Percentiles rank a stretch among this genome's conserved stretches.
Evolutionary conservation across 2,329 filamentous ascomycete genomes (phyloP).

Genomic region (Atkinsonella hypoxylon): DNA sequence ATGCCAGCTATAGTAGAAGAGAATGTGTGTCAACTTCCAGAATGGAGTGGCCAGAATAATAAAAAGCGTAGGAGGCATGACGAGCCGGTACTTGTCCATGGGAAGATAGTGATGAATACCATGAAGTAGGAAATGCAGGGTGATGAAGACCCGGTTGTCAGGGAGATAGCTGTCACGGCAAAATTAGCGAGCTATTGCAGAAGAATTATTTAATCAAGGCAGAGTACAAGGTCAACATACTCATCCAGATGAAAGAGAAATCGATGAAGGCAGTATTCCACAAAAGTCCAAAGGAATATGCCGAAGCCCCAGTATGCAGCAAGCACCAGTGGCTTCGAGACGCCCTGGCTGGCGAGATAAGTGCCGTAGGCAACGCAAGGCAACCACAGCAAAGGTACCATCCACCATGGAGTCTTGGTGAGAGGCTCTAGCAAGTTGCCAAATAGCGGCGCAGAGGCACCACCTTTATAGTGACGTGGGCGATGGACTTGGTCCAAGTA

Average conservation of each 20-base stretch:
- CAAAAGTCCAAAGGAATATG: slow-evolving; percentile 70
- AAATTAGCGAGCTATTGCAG: no score
- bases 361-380: slow-evolving; percentile 68
- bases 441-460: slow-evolving; percentile 83
- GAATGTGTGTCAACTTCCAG: slow-evolving; percentile 74
- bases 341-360: slow-evolving; percentile 49
- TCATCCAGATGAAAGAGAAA: slow-evolving; percentile 90
- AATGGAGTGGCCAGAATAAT: slow-evolving; percentile 74
- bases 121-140: slow-evolving; percentile 84
- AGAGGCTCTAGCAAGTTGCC: slow-evolving; percentile 98
- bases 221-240: slow-evolving; percentile 31
- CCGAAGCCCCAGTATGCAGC: slow-evolving; percentile 58
- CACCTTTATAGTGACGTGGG: slow-evolving; percentile 89
- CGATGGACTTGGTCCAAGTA: slow-evolving; percentile 95
- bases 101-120: slow-evolving; percentile 97
- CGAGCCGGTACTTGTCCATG: slow-evolving; percentile 96
- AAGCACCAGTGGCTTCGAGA: slow-evolving; percentile 35
- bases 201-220: no score
- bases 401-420: slow-evolving; percentile 88
- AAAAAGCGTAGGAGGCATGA: slow-evolving; percentile 93
- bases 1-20: slow-evolving; percentile 82
- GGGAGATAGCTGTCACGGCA: slow-evolving; percentile 57
- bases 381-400: slow-evolving; percentile 74
- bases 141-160: slow-evolving; percentile 79
- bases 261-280: slow-evolving; percentile 82